These are phyloP conservation scores for Saitozyma podzolica DNA, from an alignment of 768 basidiomycete species.

Conservation along the genomic window DNA sequence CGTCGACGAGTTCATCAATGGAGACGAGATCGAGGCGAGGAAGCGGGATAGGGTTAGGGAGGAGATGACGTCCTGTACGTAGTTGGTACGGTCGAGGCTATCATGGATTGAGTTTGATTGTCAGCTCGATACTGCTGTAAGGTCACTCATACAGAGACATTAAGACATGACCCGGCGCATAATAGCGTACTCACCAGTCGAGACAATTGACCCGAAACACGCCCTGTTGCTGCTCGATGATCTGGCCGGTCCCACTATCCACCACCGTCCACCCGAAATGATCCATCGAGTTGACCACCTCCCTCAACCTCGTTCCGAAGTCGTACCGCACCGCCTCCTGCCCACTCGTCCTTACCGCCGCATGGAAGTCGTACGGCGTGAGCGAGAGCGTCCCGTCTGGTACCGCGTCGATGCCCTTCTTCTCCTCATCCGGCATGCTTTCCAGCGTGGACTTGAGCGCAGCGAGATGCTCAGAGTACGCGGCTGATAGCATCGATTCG, in stretches of 20 bases:
- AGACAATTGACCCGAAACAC: slow-evolving; percentile 62
- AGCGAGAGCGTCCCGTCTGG: slow-evolving; percentile 51
- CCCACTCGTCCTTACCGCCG: slow-evolving; percentile 72
- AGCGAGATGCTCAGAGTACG: slow-evolving; percentile 75
- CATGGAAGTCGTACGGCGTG: slow-evolving; percentile 94
- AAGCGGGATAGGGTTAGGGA: slow-evolving; percentile 78
- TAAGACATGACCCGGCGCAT: too few relatives aligned
- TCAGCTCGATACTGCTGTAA: neutral
- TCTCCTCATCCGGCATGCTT: slow-evolving; percentile 12
- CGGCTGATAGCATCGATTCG: slow-evolving; percentile 76
- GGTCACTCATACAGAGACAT: too few relatives aligned
- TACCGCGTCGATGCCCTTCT: slow-evolving; percentile 49
- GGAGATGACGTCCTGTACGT: slow-evolving; percentile 92
- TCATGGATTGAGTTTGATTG: neutral
- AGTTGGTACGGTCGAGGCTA: slow-evolving; percentile 95
- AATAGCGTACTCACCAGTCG: slow-evolving; percentile 42
- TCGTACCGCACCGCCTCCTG: slow-evolving; percentile 83
- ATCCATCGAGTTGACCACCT: slow-evolving; percentile 63
- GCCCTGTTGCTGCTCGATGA: slow-evolving; percentile 81
- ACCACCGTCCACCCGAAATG: slow-evolving; percentile 72
- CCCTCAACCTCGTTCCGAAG: slow-evolving; percentile 57
- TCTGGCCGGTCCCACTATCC: slow-evolving; percentile 34
- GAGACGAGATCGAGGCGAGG: slow-evolving; percentile 71
- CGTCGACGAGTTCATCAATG: slow-evolving; percentile 57
- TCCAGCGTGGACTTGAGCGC: slow-evolving; percentile 34